These are phyloP conservation scores for Paraphaeosphaeria sporulosa DNA, from an alignment of 2,329 filamentous ascomycete genomes.

Conservation along the genomic window DNA sequence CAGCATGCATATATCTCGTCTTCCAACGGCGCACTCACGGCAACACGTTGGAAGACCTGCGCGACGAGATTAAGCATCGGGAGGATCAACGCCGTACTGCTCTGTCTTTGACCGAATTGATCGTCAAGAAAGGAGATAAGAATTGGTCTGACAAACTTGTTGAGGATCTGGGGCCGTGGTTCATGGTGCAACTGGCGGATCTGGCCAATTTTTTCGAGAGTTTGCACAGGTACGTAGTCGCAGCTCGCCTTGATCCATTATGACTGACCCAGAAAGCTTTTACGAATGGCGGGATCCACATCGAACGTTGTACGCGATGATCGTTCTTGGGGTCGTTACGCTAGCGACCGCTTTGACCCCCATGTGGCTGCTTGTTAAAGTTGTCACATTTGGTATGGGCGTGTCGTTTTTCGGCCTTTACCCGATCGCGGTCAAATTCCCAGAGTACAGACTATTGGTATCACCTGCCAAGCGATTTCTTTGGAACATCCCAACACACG, in stretches of 20 bases:
- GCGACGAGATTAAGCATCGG: conserved; percentile 40
- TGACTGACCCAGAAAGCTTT: conserved; percentile 30
- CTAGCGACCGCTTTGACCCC: conserved; percentile 33
- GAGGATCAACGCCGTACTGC: conserved; percentile 42
- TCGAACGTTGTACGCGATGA: conserved; percentile 35
- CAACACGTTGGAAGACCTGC: conserved; percentile 35
- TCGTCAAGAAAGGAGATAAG: conserved; percentile 47
- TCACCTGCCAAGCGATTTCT: conserved; percentile 45
- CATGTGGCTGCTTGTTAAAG: conserved; percentile 39
- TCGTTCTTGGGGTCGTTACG: conserved; percentile 29
- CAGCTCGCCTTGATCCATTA: not conserved
- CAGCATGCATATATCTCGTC: conserved; percentile 33
- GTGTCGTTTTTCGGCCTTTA: conserved; percentile 46
- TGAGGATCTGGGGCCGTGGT: conserved; percentile 38
- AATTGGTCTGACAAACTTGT: conserved; percentile 45
- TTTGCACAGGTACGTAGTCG: conserved; percentile 35
- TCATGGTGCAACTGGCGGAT: conserved; percentile 47
- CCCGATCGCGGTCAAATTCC: conserved; percentile 43
- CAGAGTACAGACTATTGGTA: conserved; percentile 46
- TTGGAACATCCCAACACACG: conserved; percentile 50
- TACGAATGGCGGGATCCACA: conserved; percentile 48
- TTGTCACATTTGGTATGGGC: conserved; percentile 36
- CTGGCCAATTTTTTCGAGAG: conserved; percentile 46
- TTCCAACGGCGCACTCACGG: conserved; percentile 27
- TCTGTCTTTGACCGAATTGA: conserved; percentile 43